These are phyloP conservation scores for Fusarium keratoplasticum DNA, from an alignment of 2,329 filamentous ascomycete genomes.

Conservation along the genomic window DNA sequence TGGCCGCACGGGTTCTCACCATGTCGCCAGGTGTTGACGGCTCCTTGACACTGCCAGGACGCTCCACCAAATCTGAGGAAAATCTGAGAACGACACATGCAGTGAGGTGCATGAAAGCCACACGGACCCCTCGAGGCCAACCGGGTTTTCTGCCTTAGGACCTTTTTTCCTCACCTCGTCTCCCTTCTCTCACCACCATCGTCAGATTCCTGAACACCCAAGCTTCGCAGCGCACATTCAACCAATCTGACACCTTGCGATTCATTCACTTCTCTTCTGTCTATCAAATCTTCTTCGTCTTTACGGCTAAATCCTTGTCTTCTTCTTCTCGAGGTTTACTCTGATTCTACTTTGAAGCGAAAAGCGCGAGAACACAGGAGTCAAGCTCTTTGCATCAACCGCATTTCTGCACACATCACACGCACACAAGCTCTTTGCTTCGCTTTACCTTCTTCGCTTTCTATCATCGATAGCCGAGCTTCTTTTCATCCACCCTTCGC, in stretches of 20 bases:
- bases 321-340: constrained; percentile 5
- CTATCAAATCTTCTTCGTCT: neutral
- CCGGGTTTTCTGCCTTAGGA: neutral
- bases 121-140: neutral
- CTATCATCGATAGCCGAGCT: neutral
- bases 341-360: neutral
- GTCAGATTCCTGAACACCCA: constrained; percentile 14
- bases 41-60: constrained; percentile 5
- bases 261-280: constrained; percentile 3
- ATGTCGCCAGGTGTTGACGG: constrained; percentile 1
- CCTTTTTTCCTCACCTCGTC: neutral
- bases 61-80: neutral
- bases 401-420: neutral
- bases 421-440: neutral
- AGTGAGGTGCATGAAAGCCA: neutral
- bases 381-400: neutral
- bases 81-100: neutral
- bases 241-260: constrained; percentile 14
- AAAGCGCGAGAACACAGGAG: neutral
- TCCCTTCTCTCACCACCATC: constrained; percentile 3
- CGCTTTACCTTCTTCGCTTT: neutral
- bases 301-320: neutral
- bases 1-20: neutral
- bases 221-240: neutral
- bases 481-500: neutral